Evolutionary conservation across 306 rosid species (phyloP).

Genomic region (Inga oerstediana): DNA sequence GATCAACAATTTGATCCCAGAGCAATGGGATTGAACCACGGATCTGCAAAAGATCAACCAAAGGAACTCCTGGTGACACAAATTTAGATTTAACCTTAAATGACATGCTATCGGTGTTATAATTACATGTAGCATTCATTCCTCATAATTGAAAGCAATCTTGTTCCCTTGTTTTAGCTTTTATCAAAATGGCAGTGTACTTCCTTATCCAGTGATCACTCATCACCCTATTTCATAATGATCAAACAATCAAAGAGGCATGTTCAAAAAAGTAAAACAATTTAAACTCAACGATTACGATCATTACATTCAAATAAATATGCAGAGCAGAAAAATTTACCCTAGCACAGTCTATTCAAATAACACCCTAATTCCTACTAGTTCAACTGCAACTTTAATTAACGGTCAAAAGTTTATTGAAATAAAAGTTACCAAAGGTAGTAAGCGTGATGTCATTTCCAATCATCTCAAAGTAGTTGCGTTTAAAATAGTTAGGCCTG

Average conservation of each 20-base stretch:
- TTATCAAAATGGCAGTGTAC: neutral
- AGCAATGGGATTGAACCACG: slow-evolving; percentile 84
- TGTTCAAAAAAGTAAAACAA: neutral
- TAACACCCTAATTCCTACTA: slow-evolving; percentile 1
- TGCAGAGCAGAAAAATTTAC: neutral
- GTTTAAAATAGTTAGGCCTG: slow-evolving; percentile 9
- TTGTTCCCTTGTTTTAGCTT: neutral
- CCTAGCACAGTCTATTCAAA: neutral
- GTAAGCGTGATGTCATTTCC: slow-evolving; percentile 5
- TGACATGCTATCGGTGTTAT: neutral
- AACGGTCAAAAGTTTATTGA: slow-evolving; percentile 10
- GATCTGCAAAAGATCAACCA: slow-evolving; percentile 49
- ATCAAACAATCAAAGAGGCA: neutral
- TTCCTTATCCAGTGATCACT: neutral
- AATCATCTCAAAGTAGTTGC: slow-evolving; percentile 23
- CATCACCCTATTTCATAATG: neutral
- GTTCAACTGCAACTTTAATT: slow-evolving; percentile 4
- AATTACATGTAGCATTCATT: neutral
- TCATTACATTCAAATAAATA: slow-evolving; percentile 24
- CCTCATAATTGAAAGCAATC: neutral
- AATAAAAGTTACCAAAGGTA: slow-evolving; percentile 21
- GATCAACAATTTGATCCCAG: slow-evolving; percentile 81
- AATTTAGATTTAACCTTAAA: slow-evolving; percentile 13
- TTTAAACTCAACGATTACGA: slow-evolving; percentile 26
- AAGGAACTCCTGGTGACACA: neutral